Conservation (phyloP, 768 basidiomycete genomes). For the Cantharellus anzutake region DNA sequence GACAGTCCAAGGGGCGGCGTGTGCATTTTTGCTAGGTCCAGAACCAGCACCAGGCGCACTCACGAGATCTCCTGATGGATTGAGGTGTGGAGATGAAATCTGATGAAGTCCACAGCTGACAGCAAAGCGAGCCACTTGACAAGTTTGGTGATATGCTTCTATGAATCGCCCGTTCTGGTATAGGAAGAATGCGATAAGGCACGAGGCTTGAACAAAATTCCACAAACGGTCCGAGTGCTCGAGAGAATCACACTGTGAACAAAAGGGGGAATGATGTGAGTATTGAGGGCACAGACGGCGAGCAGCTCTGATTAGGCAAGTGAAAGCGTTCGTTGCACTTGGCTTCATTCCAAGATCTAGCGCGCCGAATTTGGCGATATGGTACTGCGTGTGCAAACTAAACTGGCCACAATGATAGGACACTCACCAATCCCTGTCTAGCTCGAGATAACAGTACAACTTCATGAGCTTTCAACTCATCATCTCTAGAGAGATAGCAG, state of each 20-base stretch:
- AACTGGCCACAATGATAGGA: too few relatives aligned
- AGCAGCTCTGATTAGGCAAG: too few relatives aligned
- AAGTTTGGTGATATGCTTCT: constrained; percentile 9
- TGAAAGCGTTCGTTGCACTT: too few relatives aligned
- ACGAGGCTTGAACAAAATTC: constrained; percentile 8
- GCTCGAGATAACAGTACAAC: constrained; percentile 1
- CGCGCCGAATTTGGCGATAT: too few relatives aligned
- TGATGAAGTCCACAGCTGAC: constrained; percentile 8
- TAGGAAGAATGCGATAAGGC: constrained; percentile 7
- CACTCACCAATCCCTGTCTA: constrained; percentile 1
- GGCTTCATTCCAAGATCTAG: too few relatives aligned
- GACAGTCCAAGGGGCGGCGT: constrained; percentile 8
- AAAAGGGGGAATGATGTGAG: not conserved
- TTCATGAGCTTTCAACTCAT: not conserved
- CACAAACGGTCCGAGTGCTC: not conserved
- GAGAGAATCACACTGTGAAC: constrained; percentile 2
- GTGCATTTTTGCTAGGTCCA: not conserved
- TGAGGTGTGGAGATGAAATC: constrained; percentile 4
- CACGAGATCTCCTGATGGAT: not conserved
- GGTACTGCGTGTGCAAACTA: too few relatives aligned
- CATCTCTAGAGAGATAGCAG: constrained; percentile 6
- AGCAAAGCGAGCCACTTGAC: constrained; percentile 5
- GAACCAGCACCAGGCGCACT: not conserved
- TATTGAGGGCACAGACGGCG: not conserved
- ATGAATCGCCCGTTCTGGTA: constrained; percentile 5